These are phyloP conservation scores for Ophiostoma ips DNA, from an alignment of 2,329 filamentous ascomycete genomes.

Conservation along the genomic window DNA sequence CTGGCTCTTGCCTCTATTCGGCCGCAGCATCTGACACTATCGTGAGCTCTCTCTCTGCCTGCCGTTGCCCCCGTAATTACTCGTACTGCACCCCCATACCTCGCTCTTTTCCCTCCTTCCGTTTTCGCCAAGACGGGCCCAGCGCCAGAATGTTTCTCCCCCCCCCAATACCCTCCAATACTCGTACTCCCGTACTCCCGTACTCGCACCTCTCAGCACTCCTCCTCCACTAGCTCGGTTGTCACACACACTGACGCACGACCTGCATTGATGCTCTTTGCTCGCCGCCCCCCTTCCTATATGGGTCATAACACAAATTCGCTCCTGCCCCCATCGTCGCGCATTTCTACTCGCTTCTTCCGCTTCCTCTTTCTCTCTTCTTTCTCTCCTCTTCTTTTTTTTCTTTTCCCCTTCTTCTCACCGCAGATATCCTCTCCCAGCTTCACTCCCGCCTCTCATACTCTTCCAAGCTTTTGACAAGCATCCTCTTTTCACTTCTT, in stretches of 20 bases:
- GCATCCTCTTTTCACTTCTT: conserved; percentile 1
- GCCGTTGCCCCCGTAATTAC: conserved; percentile 8
- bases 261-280: neutral
- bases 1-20: conserved; percentile 1
- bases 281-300: conserved; percentile 5
- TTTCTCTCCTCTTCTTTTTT: neutral
- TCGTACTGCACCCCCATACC: neutral
- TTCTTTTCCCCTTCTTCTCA: neutral
- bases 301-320: conserved; percentile 3
- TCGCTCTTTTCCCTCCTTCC: neutral
- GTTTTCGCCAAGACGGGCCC: too few relatives aligned
- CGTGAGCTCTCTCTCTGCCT: conserved; percentile 4
- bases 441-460: neutral
- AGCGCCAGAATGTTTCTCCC: too few relatives aligned
- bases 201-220: neutral
- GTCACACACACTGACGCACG: too few relatives aligned
- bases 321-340: neutral
- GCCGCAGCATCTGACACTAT: neutral
- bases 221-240: neutral
- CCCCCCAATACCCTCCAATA: too few relatives aligned
- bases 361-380: neutral
- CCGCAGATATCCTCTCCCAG: neutral
- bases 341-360: neutral
- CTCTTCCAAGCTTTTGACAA: conserved; percentile 1
- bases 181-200: too few relatives aligned